phyloP scores from a whole-genome alignment of 768 basidiomycete genomes.

The Suillus brevipes region DNA sequence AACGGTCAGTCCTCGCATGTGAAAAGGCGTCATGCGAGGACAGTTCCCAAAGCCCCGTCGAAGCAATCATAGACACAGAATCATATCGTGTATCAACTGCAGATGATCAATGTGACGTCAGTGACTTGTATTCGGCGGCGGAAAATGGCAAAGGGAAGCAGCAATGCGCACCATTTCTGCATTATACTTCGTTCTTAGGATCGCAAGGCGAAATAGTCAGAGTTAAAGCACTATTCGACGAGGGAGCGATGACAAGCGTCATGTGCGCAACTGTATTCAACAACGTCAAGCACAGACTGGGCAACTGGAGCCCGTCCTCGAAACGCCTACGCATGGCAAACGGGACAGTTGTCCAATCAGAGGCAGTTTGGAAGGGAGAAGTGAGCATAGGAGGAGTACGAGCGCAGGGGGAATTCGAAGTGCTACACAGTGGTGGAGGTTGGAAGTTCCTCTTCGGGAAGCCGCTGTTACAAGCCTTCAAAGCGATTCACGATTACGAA shows the following conservation, averaged over 20 bases:
- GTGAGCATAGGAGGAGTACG: neutral
- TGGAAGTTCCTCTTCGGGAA: no score
- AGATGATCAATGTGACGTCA: neutral
- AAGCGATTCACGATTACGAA: no score
- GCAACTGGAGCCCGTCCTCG: neutral
- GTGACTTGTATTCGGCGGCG: neutral
- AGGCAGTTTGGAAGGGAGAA: neutral
- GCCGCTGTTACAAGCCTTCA: no score
- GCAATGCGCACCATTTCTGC: neutral
- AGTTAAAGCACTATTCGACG: conserved; percentile 22
- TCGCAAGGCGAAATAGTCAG: conserved; percentile 16
- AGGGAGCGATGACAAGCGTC: conserved; percentile 23
- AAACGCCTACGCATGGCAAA: neutral
- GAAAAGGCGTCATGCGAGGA: neutral
- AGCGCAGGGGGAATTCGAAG: neutral
- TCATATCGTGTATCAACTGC: neutral
- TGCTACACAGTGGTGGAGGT: conserved; percentile 1
- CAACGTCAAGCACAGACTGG: neutral
- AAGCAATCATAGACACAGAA: neutral
- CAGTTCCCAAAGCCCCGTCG: neutral
- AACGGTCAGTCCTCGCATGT: neutral
- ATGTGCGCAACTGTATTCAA: neutral
- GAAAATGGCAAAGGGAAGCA: neutral
- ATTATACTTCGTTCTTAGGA: neutral
- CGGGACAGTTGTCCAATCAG: no score